These are phyloP conservation scores for Sclerotinia spermophila DNA, from an alignment of 2,329 filamentous ascomycete species.

Conservation along the genomic window DNA sequence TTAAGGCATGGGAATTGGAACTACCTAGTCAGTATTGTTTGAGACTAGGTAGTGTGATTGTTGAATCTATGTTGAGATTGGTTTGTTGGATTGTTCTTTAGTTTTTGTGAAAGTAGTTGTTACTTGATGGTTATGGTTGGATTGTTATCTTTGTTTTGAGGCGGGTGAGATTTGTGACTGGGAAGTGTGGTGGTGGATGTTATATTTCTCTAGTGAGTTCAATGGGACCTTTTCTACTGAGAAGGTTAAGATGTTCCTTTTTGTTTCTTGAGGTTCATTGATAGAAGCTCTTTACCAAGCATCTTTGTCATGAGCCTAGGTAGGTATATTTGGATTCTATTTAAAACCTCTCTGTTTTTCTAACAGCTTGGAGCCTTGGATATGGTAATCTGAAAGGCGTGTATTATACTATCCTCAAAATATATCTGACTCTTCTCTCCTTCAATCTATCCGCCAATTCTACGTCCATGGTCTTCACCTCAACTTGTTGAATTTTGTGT, in stretches of 20 bases:
- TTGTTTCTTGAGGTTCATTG: neutral
- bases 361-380: neutral
- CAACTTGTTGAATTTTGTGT: neutral
- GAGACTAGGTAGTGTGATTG: neutral
- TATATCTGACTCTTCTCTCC: neutral
- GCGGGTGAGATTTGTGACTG: neutral
- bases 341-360: neutral
- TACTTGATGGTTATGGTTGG: neutral
- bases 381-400: neutral
- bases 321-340: neutral
- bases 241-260: neutral
- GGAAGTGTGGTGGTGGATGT: neutral
- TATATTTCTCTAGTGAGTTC: too few species aligned
- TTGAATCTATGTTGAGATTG: neutral
- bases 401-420: rapidly evolving
- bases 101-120: neutral
- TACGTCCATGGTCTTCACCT: rapidly evolving
- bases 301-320: too few species aligned
- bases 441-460: neutral
- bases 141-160: neutral
- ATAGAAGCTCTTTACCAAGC: neutral
- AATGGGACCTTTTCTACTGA: neutral
- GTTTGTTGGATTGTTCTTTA: neutral
- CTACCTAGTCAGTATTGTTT: neutral
- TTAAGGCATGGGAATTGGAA: neutral